Base-by-base conservation (phyloP, 192 early-diverging fungal genomes). In the Linnemannia elongata region DNA sequence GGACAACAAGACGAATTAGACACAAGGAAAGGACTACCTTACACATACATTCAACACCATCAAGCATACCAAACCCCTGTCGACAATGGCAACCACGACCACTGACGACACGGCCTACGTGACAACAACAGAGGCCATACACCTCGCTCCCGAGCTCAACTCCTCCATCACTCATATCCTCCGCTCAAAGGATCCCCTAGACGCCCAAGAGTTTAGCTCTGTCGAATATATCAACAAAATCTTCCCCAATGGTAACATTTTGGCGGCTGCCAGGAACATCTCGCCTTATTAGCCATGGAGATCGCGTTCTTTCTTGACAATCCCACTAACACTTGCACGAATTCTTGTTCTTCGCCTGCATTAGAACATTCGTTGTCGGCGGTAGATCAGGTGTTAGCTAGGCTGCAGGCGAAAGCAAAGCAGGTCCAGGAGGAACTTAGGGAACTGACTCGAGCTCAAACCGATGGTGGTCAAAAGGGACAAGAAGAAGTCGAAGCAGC, bases 191-290 rank as follows among this genome's bases (percentile, higher is more conserved):
- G 93, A 94, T 76, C 93, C 94, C 3, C 88, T 97, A 17, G 94
- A 96, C 82, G 89, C 90, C 15, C 90, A 86, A 41, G 92, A 94
- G 44, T 97, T 98, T 78, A 93, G 94, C 78, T 91, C 95, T 4
- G 92, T 92, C 1, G 91, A 93, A 41, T 97, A 95, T 88, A 90
- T 98, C 77, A 97, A 98, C 89, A 80, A 88, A 17, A 88, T 97
- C 79, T 95, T 97, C 90, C 94, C 95, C 8, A 91, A 93, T 90
- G 95, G 93, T 95, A 89, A 57, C 20, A 24, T 10, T 52, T 57
- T 18, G 60, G 24, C 24, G 20, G 33, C 52, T 57, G 9, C 35
- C 42, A 38, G 35, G 42, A 52, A 35, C 41, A 30, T 20, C 17
- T 73, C 41, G 10, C 41, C 38, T 45, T 45, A 45, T 45, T 15